Base-by-base conservation (phyloP, 345 rosid species). In the Populus tremula region DNA sequence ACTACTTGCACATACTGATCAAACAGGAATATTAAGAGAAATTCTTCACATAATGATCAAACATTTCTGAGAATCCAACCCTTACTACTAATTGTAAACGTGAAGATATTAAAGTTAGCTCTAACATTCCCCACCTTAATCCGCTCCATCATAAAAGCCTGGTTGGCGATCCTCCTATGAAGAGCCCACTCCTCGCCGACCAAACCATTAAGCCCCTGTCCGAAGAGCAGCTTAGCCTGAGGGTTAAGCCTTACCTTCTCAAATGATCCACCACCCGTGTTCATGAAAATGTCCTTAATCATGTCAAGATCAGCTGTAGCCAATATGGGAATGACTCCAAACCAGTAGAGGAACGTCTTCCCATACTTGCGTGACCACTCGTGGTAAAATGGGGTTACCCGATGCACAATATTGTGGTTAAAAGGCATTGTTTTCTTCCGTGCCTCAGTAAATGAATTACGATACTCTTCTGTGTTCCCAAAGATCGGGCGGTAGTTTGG, bases 301-400 rank as follows among this genome's bases (percentile, higher is more conserved):
- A 90, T 77, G 11, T 67, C 88, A 75, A 85, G 91, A 76, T 95
- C 93, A 59, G 90, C 84, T 14, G 86, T 61, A 5, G 90, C 93
- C 76, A 95, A 77, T 78, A 91, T 88, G 16, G 98, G 92, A 70
- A 63, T 82, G 39, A 85, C 77, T 67, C 99, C 99, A 67, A 93
- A 93, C 97, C 98, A 91, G 81, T 83, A 93, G 7, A 94, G 78
- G 71, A 88, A 92, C n/a, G 85, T 87, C 75, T 82, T 87, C 68
- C 96, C 96, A 8, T 90, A 87, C 75, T 1, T 56, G 66, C 56
- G 73, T 8, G 93, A 87, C 94, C 98, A 94, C 8, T 16, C 54
- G 74, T 85, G 61, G 88, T 89, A 89, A 79, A 84, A 90, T 16
- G 97, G 94, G 41, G 80, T 79, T 72, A 76, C 88, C 12, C 91